phyloP scores from a whole-genome alignment of 805 yeast genomes.

The Zygotorulaspora florentina region DNA sequence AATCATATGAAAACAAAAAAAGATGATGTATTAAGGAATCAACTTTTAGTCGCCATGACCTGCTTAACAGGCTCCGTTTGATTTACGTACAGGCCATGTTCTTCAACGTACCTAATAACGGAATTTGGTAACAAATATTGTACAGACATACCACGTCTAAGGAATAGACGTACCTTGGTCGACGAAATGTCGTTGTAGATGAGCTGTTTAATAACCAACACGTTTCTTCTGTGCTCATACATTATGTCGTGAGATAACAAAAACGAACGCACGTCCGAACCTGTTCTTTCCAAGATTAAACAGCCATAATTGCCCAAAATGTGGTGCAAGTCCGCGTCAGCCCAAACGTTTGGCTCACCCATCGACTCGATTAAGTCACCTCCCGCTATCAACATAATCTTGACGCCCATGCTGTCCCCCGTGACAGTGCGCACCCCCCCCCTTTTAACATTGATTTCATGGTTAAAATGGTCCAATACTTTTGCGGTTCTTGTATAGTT shows the following conservation, averaged over 20 bases:
- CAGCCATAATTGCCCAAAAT: slow-evolving; percentile 95
- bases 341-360: slow-evolving; percentile 99
- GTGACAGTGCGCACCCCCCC: slow-evolving; percentile 69
- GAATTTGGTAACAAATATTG: slow-evolving; percentile 91
- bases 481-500: slow-evolving; percentile 90
- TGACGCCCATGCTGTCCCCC: slow-evolving; percentile 73
- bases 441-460: slow-evolving; percentile 85
- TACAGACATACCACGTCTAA: slow-evolving; percentile 94
- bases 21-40: slow-evolving; percentile 1
- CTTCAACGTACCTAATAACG: slow-evolving; percentile 92
- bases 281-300: slow-evolving; percentile 93
- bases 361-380: slow-evolving; percentile 96
- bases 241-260: slow-evolving; percentile 89
- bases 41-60: slow-evolving; percentile 51
- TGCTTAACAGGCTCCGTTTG: slow-evolving; percentile 94
- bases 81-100: slow-evolving; percentile 76
- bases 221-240: slow-evolving; percentile 94
- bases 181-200: slow-evolving; percentile 95
- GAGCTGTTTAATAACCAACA: slow-evolving; percentile 89
- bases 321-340: slow-evolving; percentile 90
- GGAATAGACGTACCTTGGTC: slow-evolving; percentile 87
- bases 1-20: slow-evolving; percentile 3
- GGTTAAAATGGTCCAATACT: slow-evolving; percentile 93
- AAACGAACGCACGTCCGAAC: slow-evolving; percentile 91
- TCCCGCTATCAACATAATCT: slow-evolving; percentile 94